Conservation (phyloP, 306 rosid species). For the Senna siamea region DNA sequence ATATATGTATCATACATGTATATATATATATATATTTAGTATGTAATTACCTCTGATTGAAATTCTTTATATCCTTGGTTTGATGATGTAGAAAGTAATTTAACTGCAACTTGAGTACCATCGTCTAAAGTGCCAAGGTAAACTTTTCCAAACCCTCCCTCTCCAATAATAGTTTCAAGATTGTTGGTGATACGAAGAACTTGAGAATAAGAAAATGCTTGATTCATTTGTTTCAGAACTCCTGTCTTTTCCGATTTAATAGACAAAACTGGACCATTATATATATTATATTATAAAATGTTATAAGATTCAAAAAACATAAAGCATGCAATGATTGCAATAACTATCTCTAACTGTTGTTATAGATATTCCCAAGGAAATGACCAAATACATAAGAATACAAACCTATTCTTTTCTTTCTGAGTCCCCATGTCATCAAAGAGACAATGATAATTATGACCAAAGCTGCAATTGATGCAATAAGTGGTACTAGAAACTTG, state of each 20-base stretch:
- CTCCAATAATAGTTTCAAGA: conserved; percentile 21
- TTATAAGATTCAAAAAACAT: no score
- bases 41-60: conserved; percentile 23
- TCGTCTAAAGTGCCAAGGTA: conserved; percentile 20
- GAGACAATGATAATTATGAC: background rate
- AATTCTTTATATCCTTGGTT: conserved; percentile 41
- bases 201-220: background rate
- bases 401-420: conserved; percentile 29
- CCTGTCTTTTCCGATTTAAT: background rate
- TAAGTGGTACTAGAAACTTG: no score
- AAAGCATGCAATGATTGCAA: no score
- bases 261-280: background rate
- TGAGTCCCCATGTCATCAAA: background rate
- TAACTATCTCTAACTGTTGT: background rate
- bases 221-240: background rate
- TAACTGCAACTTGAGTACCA: conserved; percentile 37
- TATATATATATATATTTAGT: no score
- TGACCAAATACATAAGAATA: background rate
- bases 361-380: background rate
- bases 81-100: conserved; percentile 14
- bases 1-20: no score
- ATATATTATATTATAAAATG: no score
- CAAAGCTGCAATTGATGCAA: no score
- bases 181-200: conserved; percentile 20
- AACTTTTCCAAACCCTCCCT: conserved; percentile 48